Evolutionary conservation across 164 flowering plant genomes (phyloP).

Genomic region (Berberis thunbergii): DNA sequence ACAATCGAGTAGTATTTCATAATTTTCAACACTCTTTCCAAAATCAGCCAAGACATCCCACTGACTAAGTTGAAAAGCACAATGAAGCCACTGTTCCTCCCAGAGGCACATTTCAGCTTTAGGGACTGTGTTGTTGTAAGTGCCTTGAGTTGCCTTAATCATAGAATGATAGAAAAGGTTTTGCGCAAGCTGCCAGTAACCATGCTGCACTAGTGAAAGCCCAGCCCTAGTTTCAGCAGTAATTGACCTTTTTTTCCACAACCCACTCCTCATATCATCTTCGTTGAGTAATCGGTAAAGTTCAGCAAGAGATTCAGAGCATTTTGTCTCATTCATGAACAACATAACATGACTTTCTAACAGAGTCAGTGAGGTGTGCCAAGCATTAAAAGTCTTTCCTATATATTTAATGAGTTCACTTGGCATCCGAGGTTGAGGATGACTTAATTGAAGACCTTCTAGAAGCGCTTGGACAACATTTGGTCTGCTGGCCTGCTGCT

Average conservation of each 20-base stretch:
- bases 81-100: constrained; percentile 97
- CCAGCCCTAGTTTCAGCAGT: constrained; percentile 96
- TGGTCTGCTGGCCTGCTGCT: constrained; percentile 80
- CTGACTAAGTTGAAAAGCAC: constrained; percentile 88
- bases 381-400: constrained; percentile 98
- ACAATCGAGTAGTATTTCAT: constrained; percentile 71
- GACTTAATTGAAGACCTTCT: constrained; percentile 98
- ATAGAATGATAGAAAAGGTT: constrained; percentile 93
- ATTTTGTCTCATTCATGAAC: constrained; percentile 82
- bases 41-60: constrained; percentile 86
- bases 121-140: constrained; percentile 90
- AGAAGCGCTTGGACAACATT: constrained; percentile 98
- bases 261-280: constrained; percentile 98
- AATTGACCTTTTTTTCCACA: constrained; percentile 87
- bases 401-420: constrained; percentile 96
- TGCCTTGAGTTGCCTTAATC: constrained; percentile 99
- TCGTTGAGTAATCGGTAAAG: constrained; percentile 94
- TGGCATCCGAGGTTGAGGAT: constrained; percentile 98
- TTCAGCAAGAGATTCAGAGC: constrained; percentile 94
- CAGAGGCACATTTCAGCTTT: constrained; percentile 99
- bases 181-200: constrained; percentile 96
- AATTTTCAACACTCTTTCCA: constrained; percentile 71
- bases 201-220: constrained; percentile 96
- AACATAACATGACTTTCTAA: constrained; percentile 96
- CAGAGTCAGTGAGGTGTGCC: constrained; percentile 87